Conservation (phyloP, 2,329 filamentous ascomycete genomes). For the Neofusicoccum cordaticola region DNA sequence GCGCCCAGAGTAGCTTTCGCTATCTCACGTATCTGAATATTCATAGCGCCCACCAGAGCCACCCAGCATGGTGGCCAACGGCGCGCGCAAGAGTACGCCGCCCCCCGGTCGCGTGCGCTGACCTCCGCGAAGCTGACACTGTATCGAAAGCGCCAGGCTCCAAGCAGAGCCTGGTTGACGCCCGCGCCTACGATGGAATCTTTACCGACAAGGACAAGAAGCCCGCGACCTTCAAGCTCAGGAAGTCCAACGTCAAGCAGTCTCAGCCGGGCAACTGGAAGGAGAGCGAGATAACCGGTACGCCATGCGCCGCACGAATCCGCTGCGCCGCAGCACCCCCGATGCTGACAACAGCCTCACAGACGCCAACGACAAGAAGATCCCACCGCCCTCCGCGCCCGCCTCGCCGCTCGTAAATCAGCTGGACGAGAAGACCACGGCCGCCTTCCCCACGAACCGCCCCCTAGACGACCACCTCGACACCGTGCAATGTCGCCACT, state of each 20-base stretch:
- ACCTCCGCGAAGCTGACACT: neutral
- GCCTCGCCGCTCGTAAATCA: slow-evolving; percentile 48
- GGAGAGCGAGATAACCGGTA: slow-evolving; percentile 63
- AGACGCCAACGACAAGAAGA: slow-evolving; percentile 17
- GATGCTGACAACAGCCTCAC: neutral
- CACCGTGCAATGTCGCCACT: slow-evolving; percentile 82
- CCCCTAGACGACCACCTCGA: slow-evolving; percentile 79
- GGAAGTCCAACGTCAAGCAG: slow-evolving; percentile 61
- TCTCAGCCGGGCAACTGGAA: slow-evolving; percentile 69
- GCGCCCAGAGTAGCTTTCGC: slow-evolving; percentile 4
- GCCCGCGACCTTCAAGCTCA: slow-evolving; percentile 47
- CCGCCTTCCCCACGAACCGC: slow-evolving; percentile 77
- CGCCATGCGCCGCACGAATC: slow-evolving; percentile 20
- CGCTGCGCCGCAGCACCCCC: neutral
- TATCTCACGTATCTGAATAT: slow-evolving; percentile 2
- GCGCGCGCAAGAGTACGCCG: slow-evolving; percentile 35
- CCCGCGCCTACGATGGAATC: slow-evolving; percentile 29
- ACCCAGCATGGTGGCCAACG: slow-evolving; percentile 33
- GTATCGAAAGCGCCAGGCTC: slow-evolving; percentile 19
- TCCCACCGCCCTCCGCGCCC: slow-evolving; percentile 11
- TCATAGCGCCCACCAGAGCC: slow-evolving; percentile 2
- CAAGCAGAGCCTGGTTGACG: slow-evolving; percentile 29
- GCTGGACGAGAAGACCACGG: slow-evolving; percentile 71
- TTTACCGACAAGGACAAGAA: slow-evolving; percentile 42
- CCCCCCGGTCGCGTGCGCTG: slow-evolving; percentile 1